Percentiles rank a stretch among this genome's conserved stretches.
These are phyloP conservation scores for Cercospora sesami DNA, from an alignment of 2,329 filamentous ascomycete genomes.

Conservation along the genomic window DNA sequence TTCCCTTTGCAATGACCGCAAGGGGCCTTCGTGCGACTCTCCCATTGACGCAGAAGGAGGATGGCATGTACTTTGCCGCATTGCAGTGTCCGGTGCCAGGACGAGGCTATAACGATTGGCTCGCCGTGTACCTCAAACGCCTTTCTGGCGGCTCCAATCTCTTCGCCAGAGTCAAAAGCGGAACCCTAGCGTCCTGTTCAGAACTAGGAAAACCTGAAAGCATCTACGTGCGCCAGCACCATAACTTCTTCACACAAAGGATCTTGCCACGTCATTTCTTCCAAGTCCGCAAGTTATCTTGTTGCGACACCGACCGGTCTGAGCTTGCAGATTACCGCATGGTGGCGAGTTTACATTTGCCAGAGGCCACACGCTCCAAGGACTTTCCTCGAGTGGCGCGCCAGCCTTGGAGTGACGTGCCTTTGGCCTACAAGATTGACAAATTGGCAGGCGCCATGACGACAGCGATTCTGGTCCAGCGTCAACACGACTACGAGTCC, in stretches of 20 bases:
- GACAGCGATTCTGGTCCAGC: not conserved
- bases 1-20: constrained; percentile 8
- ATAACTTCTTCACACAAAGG: not conserved
- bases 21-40: not conserved
- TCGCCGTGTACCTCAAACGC: not conserved
- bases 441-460: not conserved
- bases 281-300: not conserved
- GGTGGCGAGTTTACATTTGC: not conserved
- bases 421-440: not conserved
- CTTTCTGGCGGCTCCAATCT: not conserved
- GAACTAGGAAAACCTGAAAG: not conserved
- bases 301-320: not conserved
- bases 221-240: not conserved
- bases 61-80: not conserved
- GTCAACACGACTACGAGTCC: not conserved
- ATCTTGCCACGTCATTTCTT: not conserved
- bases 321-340: not conserved
- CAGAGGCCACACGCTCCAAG: not conserved
- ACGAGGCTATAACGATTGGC: not conserved
- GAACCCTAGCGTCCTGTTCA: not conserved
- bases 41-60: not conserved
- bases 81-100: not conserved
- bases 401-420: not conserved
- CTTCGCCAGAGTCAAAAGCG: not conserved
- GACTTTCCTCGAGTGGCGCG: not conserved